Evolutionary conservation across 257 asterid species (phyloP), one percentile per base, ranked within the genome.

Genomic region (Echites panduratus): DNA sequence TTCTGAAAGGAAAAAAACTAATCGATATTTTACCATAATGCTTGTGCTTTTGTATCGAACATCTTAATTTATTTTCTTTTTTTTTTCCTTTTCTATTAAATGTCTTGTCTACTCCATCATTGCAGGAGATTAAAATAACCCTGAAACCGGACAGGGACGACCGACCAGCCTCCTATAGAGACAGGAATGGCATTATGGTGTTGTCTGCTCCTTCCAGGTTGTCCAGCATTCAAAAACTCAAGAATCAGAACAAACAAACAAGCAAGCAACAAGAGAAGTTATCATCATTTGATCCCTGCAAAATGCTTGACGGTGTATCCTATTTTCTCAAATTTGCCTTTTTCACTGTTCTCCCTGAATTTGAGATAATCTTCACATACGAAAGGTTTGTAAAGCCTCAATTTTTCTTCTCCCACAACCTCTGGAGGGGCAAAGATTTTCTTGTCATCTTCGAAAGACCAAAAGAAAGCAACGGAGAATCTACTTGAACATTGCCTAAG

Each of bases 391-490:
- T 88, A 88, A 64, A 79, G 64, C 84, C 95, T 85, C 65, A 45
- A 27, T 24, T 84, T 80, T 70, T 79, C 87, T 67, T 79, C 79
- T 26, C 82, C 85, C 41, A 86, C 85, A 14, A 84, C 80, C 63
- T 82, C 84, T 13, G 82, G 67, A 1, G 95, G 91, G 17, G 88
- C 83, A 69, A 9, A 66, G 44, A 87, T 70, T 44, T 74, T 63
- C 78, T 84, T 84, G 1, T 84, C 80, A 44, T 82, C 87, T 79
- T 85, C 86, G 68, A 87, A 87, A 75, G 90, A 85, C 89, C 93
- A 85, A 79, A 88, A 88, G 80, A 88, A 88, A 53, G 95, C 95
- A 77, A 77, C 20, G 32, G 95, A 86, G 59, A 86, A 84, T 50
- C 90, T 87, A 44, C 40, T 58, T 38, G 65, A 71, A 8, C 63